These are phyloP conservation scores for Penicillium sp. DNA, from an alignment of 2,329 filamentous ascomycete species.

Conservation along the genomic window DNA sequence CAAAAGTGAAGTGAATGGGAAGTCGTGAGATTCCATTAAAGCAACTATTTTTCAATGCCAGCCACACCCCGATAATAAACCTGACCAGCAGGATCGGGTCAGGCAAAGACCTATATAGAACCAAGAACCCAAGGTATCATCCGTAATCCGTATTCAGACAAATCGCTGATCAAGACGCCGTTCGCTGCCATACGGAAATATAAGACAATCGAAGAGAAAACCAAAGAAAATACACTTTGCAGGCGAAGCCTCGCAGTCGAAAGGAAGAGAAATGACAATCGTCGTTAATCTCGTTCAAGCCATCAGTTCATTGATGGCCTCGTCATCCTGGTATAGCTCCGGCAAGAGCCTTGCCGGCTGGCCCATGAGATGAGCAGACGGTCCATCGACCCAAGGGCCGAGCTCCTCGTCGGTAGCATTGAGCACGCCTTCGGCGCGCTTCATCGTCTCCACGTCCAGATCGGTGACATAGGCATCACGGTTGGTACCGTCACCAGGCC, in stretches of 20 bases:
- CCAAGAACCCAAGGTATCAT: conserved; percentile 17
- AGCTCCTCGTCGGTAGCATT: conserved; percentile 78
- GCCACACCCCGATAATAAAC: neutral
- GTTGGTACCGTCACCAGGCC: conserved; percentile 77
- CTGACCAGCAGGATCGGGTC: neutral
- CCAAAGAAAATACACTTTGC: neutral
- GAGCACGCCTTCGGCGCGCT: conserved; percentile 78
- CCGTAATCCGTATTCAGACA: conserved; percentile 17
- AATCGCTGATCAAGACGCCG: conserved; percentile 18
- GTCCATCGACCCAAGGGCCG: conserved; percentile 62
- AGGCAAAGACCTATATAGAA: too few species aligned
- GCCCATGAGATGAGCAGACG: conserved; percentile 30
- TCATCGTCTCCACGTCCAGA: conserved; percentile 82
- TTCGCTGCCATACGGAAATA: conserved; percentile 21
- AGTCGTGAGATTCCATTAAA: neutral
- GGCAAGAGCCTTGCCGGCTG: conserved; percentile 30
- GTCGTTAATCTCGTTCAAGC: conserved; percentile 14
- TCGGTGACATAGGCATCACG: conserved; percentile 80
- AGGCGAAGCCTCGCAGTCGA: neutral
- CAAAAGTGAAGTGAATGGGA: too few species aligned
- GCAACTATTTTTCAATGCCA: neutral
- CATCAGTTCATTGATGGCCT: conserved; percentile 34
- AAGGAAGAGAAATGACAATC: conserved; percentile 6
- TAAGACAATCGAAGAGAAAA: conserved; percentile 7
- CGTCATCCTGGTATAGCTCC: conserved; percentile 28